phyloP scores from a whole-genome alignment of 1,139 yeast species.

The Geotrichum macrosporum region DNA sequence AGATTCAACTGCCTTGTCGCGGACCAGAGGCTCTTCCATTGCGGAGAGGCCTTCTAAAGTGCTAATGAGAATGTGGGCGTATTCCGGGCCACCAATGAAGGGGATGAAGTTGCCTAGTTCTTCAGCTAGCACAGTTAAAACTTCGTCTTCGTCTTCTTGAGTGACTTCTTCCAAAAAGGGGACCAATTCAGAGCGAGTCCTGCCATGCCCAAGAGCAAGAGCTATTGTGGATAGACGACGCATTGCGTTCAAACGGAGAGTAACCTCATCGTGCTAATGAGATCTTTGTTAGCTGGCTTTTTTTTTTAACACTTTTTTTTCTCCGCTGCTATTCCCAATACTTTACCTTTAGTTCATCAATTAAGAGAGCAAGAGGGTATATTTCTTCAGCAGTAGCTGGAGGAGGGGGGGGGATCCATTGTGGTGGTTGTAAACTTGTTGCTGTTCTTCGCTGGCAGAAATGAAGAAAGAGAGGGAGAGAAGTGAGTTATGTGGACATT shows the following conservation, averaged over 20 bases:
- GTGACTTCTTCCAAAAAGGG: constrained; percentile 89
- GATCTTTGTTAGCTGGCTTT: constrained; percentile 48
- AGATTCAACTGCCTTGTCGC: constrained; percentile 91
- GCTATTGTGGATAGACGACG: constrained; percentile 91
- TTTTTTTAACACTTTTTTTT: no score
- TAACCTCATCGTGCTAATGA: constrained; percentile 75
- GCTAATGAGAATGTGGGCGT: constrained; percentile 72
- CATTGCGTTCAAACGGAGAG: constrained; percentile 93
- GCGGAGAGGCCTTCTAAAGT: constrained; percentile 86
- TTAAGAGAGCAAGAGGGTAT: constrained; percentile 92
- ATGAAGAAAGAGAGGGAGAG: no score
- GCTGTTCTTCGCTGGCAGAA: no score
- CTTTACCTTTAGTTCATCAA: constrained; percentile 83
- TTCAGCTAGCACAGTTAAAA: constrained; percentile 86
- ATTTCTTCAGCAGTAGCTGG: constrained; percentile 49
- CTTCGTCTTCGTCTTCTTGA: constrained; percentile 98
- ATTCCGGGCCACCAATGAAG: constrained; percentile 76
- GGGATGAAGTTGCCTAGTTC: constrained; percentile 87
- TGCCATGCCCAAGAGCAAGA: constrained; percentile 87
- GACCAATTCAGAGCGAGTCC: constrained; percentile 81
- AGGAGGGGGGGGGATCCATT: no score
- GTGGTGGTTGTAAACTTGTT: no score
- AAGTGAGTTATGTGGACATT: no score
- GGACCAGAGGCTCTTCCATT: constrained; percentile 94
- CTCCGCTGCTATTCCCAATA: no score